A percentile compares a stretch with the other conserved stretches of the same genome.
Evolutionary conservation across 202 grass and related monocot genomes (phyloP).

Genomic region (Sporobolus alterniflorus): DNA sequence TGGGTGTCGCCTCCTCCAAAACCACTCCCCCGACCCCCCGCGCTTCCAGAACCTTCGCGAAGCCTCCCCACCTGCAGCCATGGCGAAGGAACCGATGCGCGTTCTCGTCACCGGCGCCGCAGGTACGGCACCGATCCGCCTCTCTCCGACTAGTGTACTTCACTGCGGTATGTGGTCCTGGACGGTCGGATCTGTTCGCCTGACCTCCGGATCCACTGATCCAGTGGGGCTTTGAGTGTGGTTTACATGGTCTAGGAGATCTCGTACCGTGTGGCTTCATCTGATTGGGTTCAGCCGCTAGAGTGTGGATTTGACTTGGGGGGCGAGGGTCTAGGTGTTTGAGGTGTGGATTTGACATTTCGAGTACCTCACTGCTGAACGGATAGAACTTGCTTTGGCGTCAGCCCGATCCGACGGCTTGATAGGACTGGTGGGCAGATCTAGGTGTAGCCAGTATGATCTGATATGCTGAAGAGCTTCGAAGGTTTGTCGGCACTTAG

Average conservation of each 20-base stretch:
- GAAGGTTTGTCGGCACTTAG: not conserved
- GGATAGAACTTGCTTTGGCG: not conserved
- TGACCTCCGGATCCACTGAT: conserved; percentile 30
- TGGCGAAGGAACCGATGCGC: conserved; percentile 96
- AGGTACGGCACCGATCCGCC: conserved; percentile 52
- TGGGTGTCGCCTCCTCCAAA: conserved; percentile 11
- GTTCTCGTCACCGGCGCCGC: conserved; percentile 99
- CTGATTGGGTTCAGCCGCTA: not conserved
- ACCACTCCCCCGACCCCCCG: not conserved
- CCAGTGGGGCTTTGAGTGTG: conserved; percentile 4
- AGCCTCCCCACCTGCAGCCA: conserved; percentile 31
- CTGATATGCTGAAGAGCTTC: conserved; percentile 5
- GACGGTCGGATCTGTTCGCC: conserved; percentile 36
- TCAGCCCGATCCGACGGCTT: not conserved
- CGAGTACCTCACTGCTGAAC: conserved; percentile 18
- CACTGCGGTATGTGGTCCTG: not conserved
- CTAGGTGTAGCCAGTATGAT: conserved; percentile 22
- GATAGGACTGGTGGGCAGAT: conserved; percentile 39
- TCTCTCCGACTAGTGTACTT: not conserved
- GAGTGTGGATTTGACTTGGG: not conserved
- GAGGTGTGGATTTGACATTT: not conserved
- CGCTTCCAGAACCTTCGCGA: conserved; percentile 26
- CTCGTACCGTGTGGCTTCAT: conserved; percentile 5
- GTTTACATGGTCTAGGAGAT: conserved; percentile 13
- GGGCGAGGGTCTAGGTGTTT: not conserved